Percentiles rank a stretch among this genome's conserved stretches.
phyloP scores from a whole-genome alignment of 257 asterid genomes.

The Nicotiana knightiana region DNA sequence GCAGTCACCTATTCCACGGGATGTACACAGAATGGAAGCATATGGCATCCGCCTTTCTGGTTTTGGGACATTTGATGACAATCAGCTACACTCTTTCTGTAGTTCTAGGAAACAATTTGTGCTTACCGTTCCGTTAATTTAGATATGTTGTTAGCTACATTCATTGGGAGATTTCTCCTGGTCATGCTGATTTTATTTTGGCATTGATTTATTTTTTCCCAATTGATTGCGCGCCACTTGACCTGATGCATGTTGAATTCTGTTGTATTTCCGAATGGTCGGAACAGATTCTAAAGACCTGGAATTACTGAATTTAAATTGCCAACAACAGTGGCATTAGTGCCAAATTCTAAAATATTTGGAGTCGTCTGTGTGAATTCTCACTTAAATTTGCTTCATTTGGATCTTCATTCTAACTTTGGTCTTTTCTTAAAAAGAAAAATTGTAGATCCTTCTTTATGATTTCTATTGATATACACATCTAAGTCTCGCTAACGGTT shows the following conservation, averaged over 20 bases:
- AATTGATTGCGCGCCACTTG: background rate
- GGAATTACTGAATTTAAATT: background rate
- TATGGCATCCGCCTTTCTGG: slow-evolving; percentile 72
- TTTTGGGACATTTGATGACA: slow-evolving; percentile 54
- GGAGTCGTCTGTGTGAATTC: background rate
- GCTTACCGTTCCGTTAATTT: slow-evolving; percentile 27
- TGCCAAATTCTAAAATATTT: background rate
- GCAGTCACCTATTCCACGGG: slow-evolving; percentile 94
- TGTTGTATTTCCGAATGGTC: background rate
- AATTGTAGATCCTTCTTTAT: background rate
- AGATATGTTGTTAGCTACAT: background rate
- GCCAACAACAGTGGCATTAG: background rate
- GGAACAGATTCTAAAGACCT: background rate
- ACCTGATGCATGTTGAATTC: background rate
- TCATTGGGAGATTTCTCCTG: background rate
- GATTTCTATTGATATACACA: background rate
- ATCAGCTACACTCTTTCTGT: slow-evolving; percentile 44
- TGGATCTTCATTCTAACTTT: background rate
- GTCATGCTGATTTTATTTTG: background rate
- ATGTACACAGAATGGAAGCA: slow-evolving; percentile 59
- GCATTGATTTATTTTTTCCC: background rate
- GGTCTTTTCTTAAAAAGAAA: background rate
- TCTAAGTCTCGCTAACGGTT: no score
- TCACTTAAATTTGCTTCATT: background rate
- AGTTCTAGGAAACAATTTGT: slow-evolving; percentile 29